A percentile compares a stretch with the other conserved stretches of the same genome.
phyloP scores from a whole-genome alignment of 192 early-diverging fungal species.

The Diversispora epigaea region DNA sequence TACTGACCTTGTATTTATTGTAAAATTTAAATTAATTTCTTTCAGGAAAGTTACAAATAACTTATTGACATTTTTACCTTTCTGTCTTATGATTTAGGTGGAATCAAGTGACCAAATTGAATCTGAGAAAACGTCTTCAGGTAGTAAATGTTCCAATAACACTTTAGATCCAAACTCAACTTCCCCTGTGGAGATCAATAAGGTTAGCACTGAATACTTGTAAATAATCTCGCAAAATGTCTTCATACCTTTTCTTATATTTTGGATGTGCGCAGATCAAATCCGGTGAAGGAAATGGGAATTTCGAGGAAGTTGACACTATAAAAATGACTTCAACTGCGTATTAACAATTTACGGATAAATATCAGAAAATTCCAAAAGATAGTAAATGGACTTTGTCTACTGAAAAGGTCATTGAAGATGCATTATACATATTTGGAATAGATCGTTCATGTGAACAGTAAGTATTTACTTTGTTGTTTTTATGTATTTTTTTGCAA shows the following conservation, averaged over 20 bases:
- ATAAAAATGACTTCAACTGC: conserved; percentile 1
- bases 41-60: too few relatives aligned
- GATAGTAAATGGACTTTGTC: conserved; percentile 33
- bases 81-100: too few relatives aligned
- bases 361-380: conserved; percentile 13
- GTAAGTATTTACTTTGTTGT: conserved; percentile 5
- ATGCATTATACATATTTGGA: conserved; percentile 33
- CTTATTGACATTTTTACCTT: too few relatives aligned
- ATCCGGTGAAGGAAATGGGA: conserved; percentile 8
- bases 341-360: conserved; percentile 21
- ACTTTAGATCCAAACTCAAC: conserved; percentile 24
- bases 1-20: too few relatives aligned
- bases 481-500: too few relatives aligned
- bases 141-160: not conserved
- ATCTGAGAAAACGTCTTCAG: not conserved
- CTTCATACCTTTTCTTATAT: conserved; percentile 22
- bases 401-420: conserved; percentile 34
- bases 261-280: conserved; percentile 9
- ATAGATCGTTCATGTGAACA: conserved; percentile 27
- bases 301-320: conserved; percentile 9
- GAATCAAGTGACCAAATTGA: too few relatives aligned
- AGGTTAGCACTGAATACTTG: conserved; percentile 27
- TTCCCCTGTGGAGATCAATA: not conserved
- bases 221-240: conserved; percentile 9
- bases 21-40: too few relatives aligned